phyloP scores from a whole-genome alignment of 495 filamentous ascomycete genomes.

The Aspergillus sclerotioniger region DNA sequence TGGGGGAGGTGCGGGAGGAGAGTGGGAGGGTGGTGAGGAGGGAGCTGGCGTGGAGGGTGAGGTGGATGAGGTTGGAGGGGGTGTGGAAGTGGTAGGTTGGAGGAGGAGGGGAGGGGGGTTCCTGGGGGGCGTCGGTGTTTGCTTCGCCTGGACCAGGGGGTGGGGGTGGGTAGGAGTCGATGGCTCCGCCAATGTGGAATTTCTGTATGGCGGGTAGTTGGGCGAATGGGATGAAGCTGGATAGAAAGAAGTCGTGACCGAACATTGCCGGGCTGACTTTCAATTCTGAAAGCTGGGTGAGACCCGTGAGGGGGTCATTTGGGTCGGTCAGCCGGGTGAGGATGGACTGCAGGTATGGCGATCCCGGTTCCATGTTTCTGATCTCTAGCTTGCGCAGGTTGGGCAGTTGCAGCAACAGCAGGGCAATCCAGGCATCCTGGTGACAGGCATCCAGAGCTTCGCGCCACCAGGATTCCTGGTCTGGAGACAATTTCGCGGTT shows the following conservation, averaged over 20 bases:
- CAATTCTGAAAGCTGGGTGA: not conserved
- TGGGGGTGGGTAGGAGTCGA: not conserved
- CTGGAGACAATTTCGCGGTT: not conserved
- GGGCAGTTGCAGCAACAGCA: not conserved
- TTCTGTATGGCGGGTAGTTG: not conserved
- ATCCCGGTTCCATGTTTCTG: not conserved
- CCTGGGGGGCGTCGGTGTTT: not conserved
- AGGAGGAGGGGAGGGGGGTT: not conserved
- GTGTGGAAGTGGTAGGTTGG: not conserved
- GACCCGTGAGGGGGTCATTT: not conserved
- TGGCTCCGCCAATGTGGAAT: not conserved
- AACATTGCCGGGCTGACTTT: not conserved
- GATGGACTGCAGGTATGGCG: not conserved
- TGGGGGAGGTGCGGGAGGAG: not conserved
- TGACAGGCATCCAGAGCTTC: not conserved
- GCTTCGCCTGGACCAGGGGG: not conserved
- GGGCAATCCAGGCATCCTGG: not conserved
- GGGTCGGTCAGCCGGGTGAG: not conserved
- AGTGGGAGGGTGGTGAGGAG: not conserved
- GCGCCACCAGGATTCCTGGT: not conserved
- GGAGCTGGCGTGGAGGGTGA: not conserved
- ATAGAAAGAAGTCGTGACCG: not conserved
- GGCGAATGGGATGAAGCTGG: not conserved
- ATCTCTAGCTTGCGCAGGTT: not conserved
- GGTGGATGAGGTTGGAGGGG: not conserved